A percentile compares a stretch with the other conserved stretches of the same genome.
phyloP scores from a whole-genome alignment of 768 basidiomycete species.

The Mycena galopus region DNA sequence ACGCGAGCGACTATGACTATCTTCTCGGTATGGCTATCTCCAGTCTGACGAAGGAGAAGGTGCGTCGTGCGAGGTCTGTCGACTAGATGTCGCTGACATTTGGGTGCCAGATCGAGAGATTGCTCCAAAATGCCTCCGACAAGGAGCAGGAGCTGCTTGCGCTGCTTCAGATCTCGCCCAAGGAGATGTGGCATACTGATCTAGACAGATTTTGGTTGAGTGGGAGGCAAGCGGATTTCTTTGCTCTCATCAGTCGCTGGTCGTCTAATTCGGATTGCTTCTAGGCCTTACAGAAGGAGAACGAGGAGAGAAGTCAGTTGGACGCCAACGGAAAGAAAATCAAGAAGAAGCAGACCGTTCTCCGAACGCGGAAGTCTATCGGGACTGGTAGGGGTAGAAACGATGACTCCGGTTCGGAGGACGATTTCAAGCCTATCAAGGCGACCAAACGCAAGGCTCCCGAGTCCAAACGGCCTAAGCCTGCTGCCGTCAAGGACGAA shows the following conservation, averaged over 20 bases:
- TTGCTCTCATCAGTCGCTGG: constrained; percentile 6
- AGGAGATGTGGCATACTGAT: constrained; percentile 91
- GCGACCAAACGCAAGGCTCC: constrained; percentile 59
- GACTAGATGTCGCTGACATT: neutral
- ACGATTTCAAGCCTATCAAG: constrained; percentile 64
- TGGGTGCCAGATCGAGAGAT: constrained; percentile 78
- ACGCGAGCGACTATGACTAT: constrained; percentile 87
- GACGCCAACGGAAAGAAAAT: constrained; percentile 63
- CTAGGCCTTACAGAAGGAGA: constrained; percentile 58
- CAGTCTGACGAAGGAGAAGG: constrained; percentile 95
- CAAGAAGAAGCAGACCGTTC: constrained; percentile 60
- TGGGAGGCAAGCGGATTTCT: constrained; percentile 77
- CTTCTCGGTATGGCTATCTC: constrained; percentile 95
- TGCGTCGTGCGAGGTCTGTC: constrained; percentile 41
- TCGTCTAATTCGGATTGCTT: constrained; percentile 45
- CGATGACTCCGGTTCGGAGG: constrained; percentile 53
- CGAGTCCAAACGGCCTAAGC: constrained; percentile 26
- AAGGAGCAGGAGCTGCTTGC: constrained; percentile 87
- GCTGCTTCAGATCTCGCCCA: constrained; percentile 83
- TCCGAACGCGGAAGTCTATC: constrained; percentile 64
- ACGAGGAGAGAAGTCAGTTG: constrained; percentile 55
- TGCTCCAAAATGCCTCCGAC: constrained; percentile 81
- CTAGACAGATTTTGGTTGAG: constrained; percentile 84
- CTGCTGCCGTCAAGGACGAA: constrained; percentile 35
- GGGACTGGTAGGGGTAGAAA: constrained; percentile 38